Conservation (phyloP, 75 land plant species). For the Sequoia sempervirens region DNA sequence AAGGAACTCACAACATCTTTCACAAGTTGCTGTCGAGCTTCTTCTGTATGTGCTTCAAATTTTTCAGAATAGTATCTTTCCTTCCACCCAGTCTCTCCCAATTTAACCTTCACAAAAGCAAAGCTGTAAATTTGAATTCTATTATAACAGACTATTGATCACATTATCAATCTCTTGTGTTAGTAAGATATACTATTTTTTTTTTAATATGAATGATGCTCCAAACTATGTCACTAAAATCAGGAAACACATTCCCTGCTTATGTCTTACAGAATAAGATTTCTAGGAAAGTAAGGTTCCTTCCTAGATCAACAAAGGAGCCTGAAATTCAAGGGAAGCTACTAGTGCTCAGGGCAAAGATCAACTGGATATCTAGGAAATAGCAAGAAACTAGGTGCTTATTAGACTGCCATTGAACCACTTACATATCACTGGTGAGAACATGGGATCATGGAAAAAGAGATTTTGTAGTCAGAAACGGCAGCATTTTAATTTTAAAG, state of each 20-base stretch:
- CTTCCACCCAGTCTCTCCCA: constrained; percentile 51
- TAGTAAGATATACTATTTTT: no score
- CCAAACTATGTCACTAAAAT: no score
- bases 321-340: no score
- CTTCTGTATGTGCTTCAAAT: constrained; percentile 29
- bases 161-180: no score
- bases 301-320: no score
- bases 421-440: not conserved
- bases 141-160: not conserved
- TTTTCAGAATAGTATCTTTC: constrained; percentile 44
- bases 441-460: not conserved
- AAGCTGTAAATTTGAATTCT: not conserved
- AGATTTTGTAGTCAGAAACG: not conserved
- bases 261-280: no score
- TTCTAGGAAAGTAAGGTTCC: no score
- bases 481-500: not conserved
- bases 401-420: no score
- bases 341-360: no score
- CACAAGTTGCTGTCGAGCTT: constrained; percentile 21
- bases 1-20: constrained; percentile 33
- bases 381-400: not conserved
- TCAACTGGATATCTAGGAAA: no score
- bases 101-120: constrained; percentile 19
- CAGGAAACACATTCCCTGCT: no score
- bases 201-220: no score